Conservation (phyloP, 1,139 yeast species). For the Scheffersomyces stambukii region DNA sequence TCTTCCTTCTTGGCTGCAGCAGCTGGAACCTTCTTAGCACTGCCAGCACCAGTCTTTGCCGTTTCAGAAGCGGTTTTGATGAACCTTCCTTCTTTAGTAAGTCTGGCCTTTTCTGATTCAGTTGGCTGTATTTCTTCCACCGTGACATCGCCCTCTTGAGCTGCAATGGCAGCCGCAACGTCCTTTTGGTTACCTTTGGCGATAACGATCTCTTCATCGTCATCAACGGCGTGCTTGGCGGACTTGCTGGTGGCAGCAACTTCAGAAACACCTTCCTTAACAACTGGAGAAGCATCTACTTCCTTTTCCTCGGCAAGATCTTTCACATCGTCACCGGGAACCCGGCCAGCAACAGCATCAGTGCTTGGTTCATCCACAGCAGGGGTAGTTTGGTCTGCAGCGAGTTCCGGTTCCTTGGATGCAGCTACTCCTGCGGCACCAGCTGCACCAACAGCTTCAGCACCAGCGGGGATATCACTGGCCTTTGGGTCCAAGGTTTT, state of each 20-base stretch:
- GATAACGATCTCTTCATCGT: constrained; percentile 35
- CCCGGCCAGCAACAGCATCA: constrained; percentile 21
- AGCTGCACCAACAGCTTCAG: constrained; percentile 4
- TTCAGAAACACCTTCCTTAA: constrained; percentile 7
- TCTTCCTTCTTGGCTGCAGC: constrained; percentile 7
- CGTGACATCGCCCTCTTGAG: constrained; percentile 34
- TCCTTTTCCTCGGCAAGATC: constrained; percentile 20
- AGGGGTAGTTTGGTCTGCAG: constrained; percentile 2
- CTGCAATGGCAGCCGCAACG: constrained; percentile 34
- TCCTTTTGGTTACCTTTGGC: constrained; percentile 34
- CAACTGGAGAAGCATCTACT: constrained; percentile 22
- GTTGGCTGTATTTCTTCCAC: constrained; percentile 45
- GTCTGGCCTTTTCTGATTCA: constrained; percentile 31
- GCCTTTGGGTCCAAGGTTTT: constrained; percentile 3
- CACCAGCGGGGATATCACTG: constrained; percentile 2
- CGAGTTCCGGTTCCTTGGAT: constrained; percentile 1
- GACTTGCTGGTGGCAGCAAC: constrained; percentile 4
- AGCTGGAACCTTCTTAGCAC: constrained; percentile 5
- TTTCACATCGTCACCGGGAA: constrained; percentile 4
- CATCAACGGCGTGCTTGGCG: constrained; percentile 11
- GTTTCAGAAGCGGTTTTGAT: not conserved
- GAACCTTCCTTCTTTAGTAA: constrained; percentile 30
- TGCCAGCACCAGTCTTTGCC: constrained; percentile 3
- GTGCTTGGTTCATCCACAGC: constrained; percentile 2
- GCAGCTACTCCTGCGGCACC: constrained; percentile 7